Evolutionary conservation across 1,284 basidiomycete species (phyloP), one percentile per base, ranked within the genome.

Genomic region (Leccinum cinnamomeum): DNA sequence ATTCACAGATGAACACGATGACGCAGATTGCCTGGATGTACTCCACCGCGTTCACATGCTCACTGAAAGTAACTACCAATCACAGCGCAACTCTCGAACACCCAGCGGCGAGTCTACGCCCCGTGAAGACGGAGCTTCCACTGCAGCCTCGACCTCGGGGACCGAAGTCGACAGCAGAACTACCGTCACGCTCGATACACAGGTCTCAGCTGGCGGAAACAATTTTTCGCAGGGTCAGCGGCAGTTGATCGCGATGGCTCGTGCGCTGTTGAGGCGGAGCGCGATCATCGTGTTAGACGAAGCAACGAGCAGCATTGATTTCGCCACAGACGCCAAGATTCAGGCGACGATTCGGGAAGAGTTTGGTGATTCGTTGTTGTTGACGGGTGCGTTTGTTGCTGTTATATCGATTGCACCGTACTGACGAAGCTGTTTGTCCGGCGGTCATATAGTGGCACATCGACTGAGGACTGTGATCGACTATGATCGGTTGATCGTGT

Each of bases 191-290:
- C 80, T 91, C 23, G 80, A 85, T 37, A 85, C 83, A 0, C 79
- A 82, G 53, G 83, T 90, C 5, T 86, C 86, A 1, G 77, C 85
- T 0, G 87, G 87, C 0, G 89, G 89, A 0, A 79, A 81, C 61
- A 90, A 91, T 74, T 88, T 91, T 68, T 88, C 86, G 2, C 85
- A 87, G 56, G 90, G 90, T 8, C 89, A 92, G 69, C 73, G 88
- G 5, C 90, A 92, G 71, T 77, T 92, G 20, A 80, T 92, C 12
- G 86, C 88, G 1, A 80, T 88, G 78, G 85, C 86, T 2, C 81
- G 87, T 12, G 88, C 88, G 0, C 75, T 91, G 16, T 75, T 92
- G 7, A 77, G 87, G 16, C 80, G 83, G 8, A 86, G 84, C 61
- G 78, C 84, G 41, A 80, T 91, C 64, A 84, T 91, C 59, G 83